Percentiles rank a stretch among this genome's conserved stretches.
Conservation (phyloP, 305 asterid species). For the Fraxinus floribunda region DNA sequence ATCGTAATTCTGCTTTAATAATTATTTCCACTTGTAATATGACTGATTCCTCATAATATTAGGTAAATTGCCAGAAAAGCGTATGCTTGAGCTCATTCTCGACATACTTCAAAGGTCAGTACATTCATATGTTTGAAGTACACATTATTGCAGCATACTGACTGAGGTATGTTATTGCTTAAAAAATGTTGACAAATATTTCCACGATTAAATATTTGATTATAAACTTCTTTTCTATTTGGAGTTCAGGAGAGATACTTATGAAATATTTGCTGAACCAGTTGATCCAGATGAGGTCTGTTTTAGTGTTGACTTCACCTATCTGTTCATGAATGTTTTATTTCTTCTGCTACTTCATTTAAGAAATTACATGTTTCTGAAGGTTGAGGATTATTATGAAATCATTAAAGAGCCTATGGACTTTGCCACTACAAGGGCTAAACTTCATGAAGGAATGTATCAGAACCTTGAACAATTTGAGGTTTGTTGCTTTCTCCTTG, state of each 20-base stretch:
- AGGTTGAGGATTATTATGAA: slow-evolving; percentile 82
- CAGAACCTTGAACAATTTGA: slow-evolving; percentile 67
- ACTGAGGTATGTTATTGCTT: background rate
- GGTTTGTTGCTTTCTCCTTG: slow-evolving; percentile 38
- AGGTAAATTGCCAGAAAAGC: slow-evolving; percentile 62
- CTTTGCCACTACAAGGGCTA: slow-evolving; percentile 91
- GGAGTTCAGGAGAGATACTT: slow-evolving; percentile 60
- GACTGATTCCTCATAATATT: background rate
- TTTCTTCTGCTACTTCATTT: background rate
- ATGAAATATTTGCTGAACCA: slow-evolving; percentile 82
- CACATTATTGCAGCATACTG: background rate
- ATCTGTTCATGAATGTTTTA: background rate
- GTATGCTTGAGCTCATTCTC: slow-evolving; percentile 60
- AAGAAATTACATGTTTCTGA: background rate
- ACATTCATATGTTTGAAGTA: background rate
- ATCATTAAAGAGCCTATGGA: slow-evolving; percentile 89
- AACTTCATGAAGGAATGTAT: slow-evolving; percentile 86
- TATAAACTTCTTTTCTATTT: background rate
- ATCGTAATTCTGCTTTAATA: background rate
- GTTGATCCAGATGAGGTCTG: slow-evolving; percentile 74
- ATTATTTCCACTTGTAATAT: background rate
- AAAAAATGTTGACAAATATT: background rate
- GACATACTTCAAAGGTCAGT: slow-evolving; percentile 70
- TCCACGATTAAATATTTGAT: background rate
- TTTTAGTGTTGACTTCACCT: background rate